Base-by-base conservation (phyloP, 1,139 yeast species). In the Nakaseomyces sp. region DNA sequence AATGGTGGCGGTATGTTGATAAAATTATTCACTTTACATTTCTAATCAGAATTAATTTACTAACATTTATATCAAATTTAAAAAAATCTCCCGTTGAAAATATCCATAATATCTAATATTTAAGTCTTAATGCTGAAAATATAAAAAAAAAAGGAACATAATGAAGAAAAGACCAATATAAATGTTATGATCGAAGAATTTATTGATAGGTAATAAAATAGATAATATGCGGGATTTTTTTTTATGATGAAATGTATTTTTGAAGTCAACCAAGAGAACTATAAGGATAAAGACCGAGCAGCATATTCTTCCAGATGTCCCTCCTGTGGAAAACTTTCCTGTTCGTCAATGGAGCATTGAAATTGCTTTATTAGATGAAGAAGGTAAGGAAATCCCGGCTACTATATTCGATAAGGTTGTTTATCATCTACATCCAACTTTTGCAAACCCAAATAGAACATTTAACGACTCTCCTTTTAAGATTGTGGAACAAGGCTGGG, bases 401-500 rank as follows among this genome's bases (percentile, higher is more conserved):
- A 79, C 73, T 43, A 76, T 91, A 47, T 85, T 91, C 61, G 97
- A 91, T 63, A 86, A 82, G 65, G 97, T 88, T 44, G 86, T 95
- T 16, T 91, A 89, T 64, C 81, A 87, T 56, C 74, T 91, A 54
- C 98, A 91, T 70, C 97, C 97, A 31, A 91, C 98, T 12, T 91
- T 91, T 66, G 78, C 79, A 44, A 87, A 87, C 63, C 98, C 97
- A 9, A 79, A 77, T 51, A 76, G 97, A 66, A 72, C 82, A 6
- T 65, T 87, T 57, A 87, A 85, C 58, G 80, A 80, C 57, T 77
- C 85, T 17, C 98, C 98, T n/a, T 91, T 89, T 68, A 75, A 69
- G 59, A 82, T 91, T 45, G 86, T 81, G 61, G 98, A 91, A 65
- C 83, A 87, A 69, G 98, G 98, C 41, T 91, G 98, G 98, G 98